Evolutionary conservation across 2,329 filamentous ascomycete species (phyloP), one percentile per base, ranked within the genome.

Genomic region (Xylariaceae sp.): DNA sequence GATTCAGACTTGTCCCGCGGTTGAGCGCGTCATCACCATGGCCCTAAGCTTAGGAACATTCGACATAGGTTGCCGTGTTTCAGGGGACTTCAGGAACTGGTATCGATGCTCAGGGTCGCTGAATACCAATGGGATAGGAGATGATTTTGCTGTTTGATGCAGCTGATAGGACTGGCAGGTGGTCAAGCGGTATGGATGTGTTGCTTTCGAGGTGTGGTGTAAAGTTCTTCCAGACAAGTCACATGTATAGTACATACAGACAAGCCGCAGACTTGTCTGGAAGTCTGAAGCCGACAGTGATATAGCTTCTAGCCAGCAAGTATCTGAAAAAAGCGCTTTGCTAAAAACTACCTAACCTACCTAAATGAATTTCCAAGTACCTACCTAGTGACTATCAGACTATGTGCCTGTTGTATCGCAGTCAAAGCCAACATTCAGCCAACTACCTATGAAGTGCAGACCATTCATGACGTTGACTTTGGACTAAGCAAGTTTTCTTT

Each of bases 141-240:
- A 59, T 17, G 51, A 45, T 64, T 61, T 64, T 59, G 60, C 62
- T 61, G 45, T 53, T 54, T 42, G 56, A 60, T 62, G 48, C 58
- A 60, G 45, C 56, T 59, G 55, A 18, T 50, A 58, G 60, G 56
- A 59, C 58, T 60, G 52, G 7, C 58, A 61, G 53, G 56, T 57
- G 62, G 59, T 30, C 51, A 45, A 56, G 37, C n/a, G 55, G 51
- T 54, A 62, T 62, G 60, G 58, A 39, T 49, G 62, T 56, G 51
- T 35, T 60, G 56, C 58, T 59, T 62, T 59, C 17, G 55, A 50
- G 49, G n/a, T 49, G 39, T 37, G 57, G 57, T 42, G 44, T 44
- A 54, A 54, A 48, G 30, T 56, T 35, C 56, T 55, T 23, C 50
- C 15, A 54, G 50, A 17, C 30, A 45, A 55, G 6, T 59, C 37